Base-by-base conservation (phyloP, 306 rosid genomes). In the Astragalus glycyphyllos region DNA sequence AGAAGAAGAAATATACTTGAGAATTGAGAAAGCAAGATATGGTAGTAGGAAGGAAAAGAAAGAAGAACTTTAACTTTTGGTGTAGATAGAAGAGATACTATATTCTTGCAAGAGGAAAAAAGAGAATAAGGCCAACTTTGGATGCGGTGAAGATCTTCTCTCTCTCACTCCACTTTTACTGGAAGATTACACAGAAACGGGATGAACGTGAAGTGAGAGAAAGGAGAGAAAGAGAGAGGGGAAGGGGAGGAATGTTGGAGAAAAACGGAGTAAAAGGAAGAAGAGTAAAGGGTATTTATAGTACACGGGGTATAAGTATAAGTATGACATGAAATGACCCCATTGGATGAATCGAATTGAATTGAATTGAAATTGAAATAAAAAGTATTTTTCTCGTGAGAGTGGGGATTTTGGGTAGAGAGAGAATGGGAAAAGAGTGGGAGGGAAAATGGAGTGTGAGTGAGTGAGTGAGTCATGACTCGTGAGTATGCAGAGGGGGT, bases 201-300 rank as follows among this genome's bases (percentile, higher is more conserved):
- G 40, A 13, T 32, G 41, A 15, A 73, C 57, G 61, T 7, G 29
- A 70, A 70, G 63, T 6, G 68, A 10, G 54, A 15, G 15, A 32
- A 47, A 46, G 3, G 31, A 26, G 31, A 26, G 31, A 26, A 3
- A n/a, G 53, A 49, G 23, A 20, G 23, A 14, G 34, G 13, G 55
- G 13, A 9, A 48, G 12, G 67, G 2, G 57, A 0, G 50, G 38
- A 13, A 11, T 38, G 47, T 26, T 35, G 6, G 41, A 29, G 60
- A 68, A 12, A 58, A 32, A 62, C 1, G 14, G 2, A 23, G 58
- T 4, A 2, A 11, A 49, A 7, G 14, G 1, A 8, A n/a, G 0
- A 0, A 45, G 77, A 50, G 4, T 8, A 49, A 23, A 58, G 71
- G 79, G 40, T 71, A 77, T 82, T 71, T 81, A 86, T 84, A 84